A percentile compares a stretch with the other conserved stretches of the same genome.
These are phyloP conservation scores for Termitomyces sp. DNA, from an alignment of 768 basidiomycete genomes.

Conservation along the genomic window DNA sequence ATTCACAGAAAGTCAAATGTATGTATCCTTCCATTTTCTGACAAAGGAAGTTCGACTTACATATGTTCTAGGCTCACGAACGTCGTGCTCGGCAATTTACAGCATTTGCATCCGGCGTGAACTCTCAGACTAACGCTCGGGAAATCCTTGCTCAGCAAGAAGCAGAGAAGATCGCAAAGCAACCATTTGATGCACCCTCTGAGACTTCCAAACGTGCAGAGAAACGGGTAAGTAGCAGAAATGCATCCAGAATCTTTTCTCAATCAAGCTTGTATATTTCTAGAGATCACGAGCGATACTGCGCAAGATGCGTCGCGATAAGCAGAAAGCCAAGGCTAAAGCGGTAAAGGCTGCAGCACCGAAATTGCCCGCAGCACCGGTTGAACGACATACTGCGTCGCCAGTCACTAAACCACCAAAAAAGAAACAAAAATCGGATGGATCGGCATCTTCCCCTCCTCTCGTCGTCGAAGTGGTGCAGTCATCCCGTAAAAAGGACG, in stretches of 20 bases:
- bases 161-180: slow-evolving; percentile 21
- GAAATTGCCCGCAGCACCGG: background rate
- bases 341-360: slow-evolving; percentile 7
- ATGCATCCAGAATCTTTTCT: background rate
- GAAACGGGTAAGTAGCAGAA: slow-evolving; percentile 45
- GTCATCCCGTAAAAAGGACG: slow-evolving; percentile 7
- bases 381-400: background rate
- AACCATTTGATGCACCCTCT: slow-evolving; percentile 15
- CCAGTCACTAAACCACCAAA: slow-evolving; percentile 8
- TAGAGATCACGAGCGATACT: slow-evolving; percentile 44
- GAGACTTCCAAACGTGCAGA: slow-evolving; percentile 52
- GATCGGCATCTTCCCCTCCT: slow-evolving; percentile 6
- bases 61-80: slow-evolving; percentile 49
- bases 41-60: slow-evolving; percentile 13
- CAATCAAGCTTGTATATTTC: background rate
- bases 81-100: slow-evolving; percentile 53
- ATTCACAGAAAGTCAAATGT: slow-evolving; percentile 61
- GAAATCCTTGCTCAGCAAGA: slow-evolving; percentile 29
- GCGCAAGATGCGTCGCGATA: slow-evolving; percentile 43
- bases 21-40: slow-evolving; percentile 31
- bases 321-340: slow-evolving; percentile 41
- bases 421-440: slow-evolving; percentile 15
- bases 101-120: slow-evolving; percentile 30
- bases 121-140: slow-evolving; percentile 44
- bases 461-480: background rate